Evolutionary conservation across 2,329 filamentous ascomycete genomes (phyloP), one percentile per base, ranked within the genome.

Genomic region (Fusarium domesticum): DNA sequence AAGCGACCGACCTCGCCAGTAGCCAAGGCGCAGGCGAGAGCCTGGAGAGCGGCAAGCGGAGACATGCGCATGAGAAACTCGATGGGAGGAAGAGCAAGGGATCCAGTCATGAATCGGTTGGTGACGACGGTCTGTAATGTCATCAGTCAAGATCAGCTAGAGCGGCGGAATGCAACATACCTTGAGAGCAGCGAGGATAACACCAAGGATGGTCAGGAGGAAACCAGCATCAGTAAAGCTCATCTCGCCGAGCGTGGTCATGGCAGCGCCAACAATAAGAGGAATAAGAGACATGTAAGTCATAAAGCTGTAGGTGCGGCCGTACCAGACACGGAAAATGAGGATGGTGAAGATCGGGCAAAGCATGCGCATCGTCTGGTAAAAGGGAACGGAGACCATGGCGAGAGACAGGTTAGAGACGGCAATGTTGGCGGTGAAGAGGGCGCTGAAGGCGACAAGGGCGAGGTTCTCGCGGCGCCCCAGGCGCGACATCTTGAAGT

Each of bases 371-470:
- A 83, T 75, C 45, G 81, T 79, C 62, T 84, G 80, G 63, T 83
- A 81, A 64, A 84, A 84, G 2, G 81, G 77, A n/a, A 84, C 77
- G 1, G 80, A 83, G 30, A 81, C 79, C 72, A 80, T 73, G 48
- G 68, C 70, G 30, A 83, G 70, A n/a, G 79, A 82, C 18, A 81
- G 70, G 63, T 83, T 83, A n/a, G 77, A 81, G 35, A 81, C 75
- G 45, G 80, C 80, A 53, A 83, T 82, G 63, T 83, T 83, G 60
- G 79, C 70, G 14, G 80, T 83, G 64, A 81, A 83, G 6, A 83
- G 71, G 32, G 75, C 69, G 28, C 80, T 83, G 61, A 83, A 83
- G 36, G 75, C 70, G 23, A 80, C 64, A 32, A 82, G 70, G n/a
- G 73, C 70, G 33, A 78, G 61, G 60, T 80, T 74, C 59, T 83